Evolutionary conservation across 2,329 filamentous ascomycete genomes (phyloP).

Genomic region (Pseudogymnoascus sp.): DNA sequence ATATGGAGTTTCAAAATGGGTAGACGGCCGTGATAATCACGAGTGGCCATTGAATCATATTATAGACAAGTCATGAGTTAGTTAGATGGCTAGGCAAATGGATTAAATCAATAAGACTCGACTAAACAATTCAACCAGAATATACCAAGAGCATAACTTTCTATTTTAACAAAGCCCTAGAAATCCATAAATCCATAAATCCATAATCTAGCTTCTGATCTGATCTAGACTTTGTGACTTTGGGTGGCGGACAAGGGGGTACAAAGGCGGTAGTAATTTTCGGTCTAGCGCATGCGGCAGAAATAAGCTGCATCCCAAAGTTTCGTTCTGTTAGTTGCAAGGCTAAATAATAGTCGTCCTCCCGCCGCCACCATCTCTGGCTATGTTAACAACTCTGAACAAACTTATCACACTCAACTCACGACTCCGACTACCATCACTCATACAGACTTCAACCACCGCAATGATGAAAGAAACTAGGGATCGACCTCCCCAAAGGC

Average conservation of each 20-base stretch:
- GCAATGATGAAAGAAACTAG: constrained; percentile 9
- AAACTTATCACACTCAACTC: neutral
- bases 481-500: constrained; percentile 6
- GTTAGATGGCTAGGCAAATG: neutral
- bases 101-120: neutral
- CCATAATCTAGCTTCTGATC: neutral
- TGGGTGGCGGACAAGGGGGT: neutral
- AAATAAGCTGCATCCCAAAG: constrained; percentile 1
- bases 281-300: neutral
- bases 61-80: constrained; percentile 3
- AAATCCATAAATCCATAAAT: neutral
- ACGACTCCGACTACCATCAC: neutral
- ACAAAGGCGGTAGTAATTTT: constrained; percentile 3
- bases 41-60: neutral
- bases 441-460: neutral
- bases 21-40: neutral
- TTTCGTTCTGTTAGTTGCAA: neutral
- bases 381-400: constrained; percentile 8
- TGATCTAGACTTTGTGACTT: neutral
- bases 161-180: neutral
- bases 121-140: neutral
- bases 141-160: neutral
- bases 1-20: constrained; percentile 5
- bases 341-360: constrained; percentile 9
- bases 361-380: neutral